phyloP scores from a whole-genome alignment of 352 stramenopile genomes.

The Pythium grandisporangium region DNA sequence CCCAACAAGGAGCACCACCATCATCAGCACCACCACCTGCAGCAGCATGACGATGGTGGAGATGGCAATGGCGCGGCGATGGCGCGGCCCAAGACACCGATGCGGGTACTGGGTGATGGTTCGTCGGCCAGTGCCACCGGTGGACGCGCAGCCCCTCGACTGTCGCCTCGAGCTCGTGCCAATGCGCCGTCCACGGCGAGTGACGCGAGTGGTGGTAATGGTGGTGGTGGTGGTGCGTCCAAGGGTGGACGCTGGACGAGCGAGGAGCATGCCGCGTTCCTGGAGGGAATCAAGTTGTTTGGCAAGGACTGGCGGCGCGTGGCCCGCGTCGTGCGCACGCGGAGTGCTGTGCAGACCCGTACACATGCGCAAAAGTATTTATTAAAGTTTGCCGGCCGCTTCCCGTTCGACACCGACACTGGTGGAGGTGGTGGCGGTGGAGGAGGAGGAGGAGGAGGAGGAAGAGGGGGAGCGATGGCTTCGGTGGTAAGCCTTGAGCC shows the following conservation, averaged over 20 bases:
- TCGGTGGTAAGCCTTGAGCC: no score
- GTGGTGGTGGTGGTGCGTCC: conserved; percentile 15
- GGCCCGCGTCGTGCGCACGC: conserved; percentile 71
- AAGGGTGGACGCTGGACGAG: conserved; percentile 85
- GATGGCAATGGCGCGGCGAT: no score
- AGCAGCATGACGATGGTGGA: no score
- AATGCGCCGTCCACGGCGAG: neutral
- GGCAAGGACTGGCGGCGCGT: conserved; percentile 84
- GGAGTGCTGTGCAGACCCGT: conserved; percentile 82
- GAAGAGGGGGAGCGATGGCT: neutral
- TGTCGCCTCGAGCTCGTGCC: conserved; percentile 11
- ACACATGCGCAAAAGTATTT: conserved; percentile 91
- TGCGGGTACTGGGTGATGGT: conserved; percentile 7
- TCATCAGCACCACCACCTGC: no score
- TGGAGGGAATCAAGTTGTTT: conserved; percentile 81
- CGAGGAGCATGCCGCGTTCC: conserved; percentile 79
- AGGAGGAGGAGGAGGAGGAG: conserved; percentile 18
- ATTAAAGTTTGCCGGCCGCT: conserved; percentile 84
- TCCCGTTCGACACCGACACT: conserved; percentile 55
- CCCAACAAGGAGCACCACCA: conserved; percentile 83
- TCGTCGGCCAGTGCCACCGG: conserved; percentile 7
- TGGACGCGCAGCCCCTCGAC: no score
- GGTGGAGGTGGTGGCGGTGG: no score
- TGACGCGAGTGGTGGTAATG: conserved; percentile 2
- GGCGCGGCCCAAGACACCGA: conserved; percentile 39